Base-by-base conservation (phyloP, 78 protist genomes). In the Dictyostelium firmibasis region DNA sequence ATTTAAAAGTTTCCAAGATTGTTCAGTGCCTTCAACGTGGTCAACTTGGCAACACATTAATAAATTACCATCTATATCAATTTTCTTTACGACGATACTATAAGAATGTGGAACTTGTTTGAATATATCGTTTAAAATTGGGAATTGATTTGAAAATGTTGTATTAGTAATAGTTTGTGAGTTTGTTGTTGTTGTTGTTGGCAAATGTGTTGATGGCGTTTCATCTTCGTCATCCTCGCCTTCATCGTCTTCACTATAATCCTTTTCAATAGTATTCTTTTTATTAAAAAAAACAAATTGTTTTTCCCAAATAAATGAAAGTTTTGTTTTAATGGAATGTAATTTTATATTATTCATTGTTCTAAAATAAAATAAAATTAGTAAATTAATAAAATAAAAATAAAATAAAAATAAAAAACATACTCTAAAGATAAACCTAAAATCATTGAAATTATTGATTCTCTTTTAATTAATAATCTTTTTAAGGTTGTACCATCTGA, bases 401-500 rank as follows among this genome's bases (percentile, higher is more conserved):
- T 18, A 14, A 38, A 76, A 38, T 9, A 29, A 29, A 20, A 76
- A 76, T 35, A 38, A 29, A 76, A n/a, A 35, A 83, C 36, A 14
- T 85, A 85, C 84, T 53, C 62, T 50, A 20, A 5, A 4, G 77
- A 33, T 23, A 86, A 53, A 14, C 43, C 64, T 23, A 88, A 43
- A 10, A 88, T 43, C 29, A 31, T 29, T 27, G 31, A 14, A 27
- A 88, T 79, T 4, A 44, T 41, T 9, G 47, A 16, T 43, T 88
- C 93, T 60, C 70, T 79, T 38, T 23, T 53, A 62, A 78, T 33
- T 16, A 88, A 7, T 18, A 88, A 8, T 27, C 5, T 47, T 67
- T 79, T 88, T 14, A 67, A 1, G 10, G 64, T 31, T 8, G 85
- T 64, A 23, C 93, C 93, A 89, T 89, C 94, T 14, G 86, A 47